A percentile compares a stretch with the other conserved stretches of the same genome.
Evolutionary conservation across 1,284 basidiomycete species (phyloP).

Genomic region (Trametes polyzona): DNA sequence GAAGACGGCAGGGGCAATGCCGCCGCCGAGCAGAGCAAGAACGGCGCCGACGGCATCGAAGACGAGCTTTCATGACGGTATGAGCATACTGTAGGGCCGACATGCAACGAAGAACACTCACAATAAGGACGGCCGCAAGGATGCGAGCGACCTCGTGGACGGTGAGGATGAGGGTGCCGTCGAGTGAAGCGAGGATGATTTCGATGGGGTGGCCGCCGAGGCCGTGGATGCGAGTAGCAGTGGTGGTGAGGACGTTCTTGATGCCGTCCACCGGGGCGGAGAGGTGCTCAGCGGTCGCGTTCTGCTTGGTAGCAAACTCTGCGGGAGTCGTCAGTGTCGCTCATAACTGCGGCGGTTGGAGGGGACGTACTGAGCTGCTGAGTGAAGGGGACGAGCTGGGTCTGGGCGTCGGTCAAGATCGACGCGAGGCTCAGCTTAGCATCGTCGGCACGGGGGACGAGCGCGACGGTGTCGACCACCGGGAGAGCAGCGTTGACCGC

Average conservation of each 20-base stretch:
- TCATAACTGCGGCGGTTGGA: not conserved
- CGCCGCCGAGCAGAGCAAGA: conserved; percentile 37
- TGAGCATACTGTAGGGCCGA: conserved; percentile 1
- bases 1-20: conserved; percentile 31
- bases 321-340: conserved; percentile 1
- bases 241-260: conserved; percentile 35
- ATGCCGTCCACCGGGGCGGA: conserved; percentile 36
- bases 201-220: conserved; percentile 38
- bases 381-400: conserved; percentile 31
- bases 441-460: conserved; percentile 15
- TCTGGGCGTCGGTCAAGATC: conserved; percentile 30
- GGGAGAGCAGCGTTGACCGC: conserved; percentile 15
- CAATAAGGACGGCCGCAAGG: conserved; percentile 35
- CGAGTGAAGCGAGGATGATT: conserved; percentile 38
- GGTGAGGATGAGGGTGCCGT: conserved; percentile 35
- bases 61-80: conserved; percentile 30
- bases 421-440: conserved; percentile 23
- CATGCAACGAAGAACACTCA: conserved; percentile 17
- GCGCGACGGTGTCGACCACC: conserved; percentile 13
- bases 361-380: conserved; percentile 38
- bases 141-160: conserved; percentile 30
- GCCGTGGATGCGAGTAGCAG: conserved; percentile 37
- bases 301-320: conserved; percentile 38
- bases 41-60: conserved; percentile 41
- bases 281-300: conserved; percentile 37